Conservation (phyloP, 495 filamentous ascomycete species). For the Penicillium odoratum region DNA sequence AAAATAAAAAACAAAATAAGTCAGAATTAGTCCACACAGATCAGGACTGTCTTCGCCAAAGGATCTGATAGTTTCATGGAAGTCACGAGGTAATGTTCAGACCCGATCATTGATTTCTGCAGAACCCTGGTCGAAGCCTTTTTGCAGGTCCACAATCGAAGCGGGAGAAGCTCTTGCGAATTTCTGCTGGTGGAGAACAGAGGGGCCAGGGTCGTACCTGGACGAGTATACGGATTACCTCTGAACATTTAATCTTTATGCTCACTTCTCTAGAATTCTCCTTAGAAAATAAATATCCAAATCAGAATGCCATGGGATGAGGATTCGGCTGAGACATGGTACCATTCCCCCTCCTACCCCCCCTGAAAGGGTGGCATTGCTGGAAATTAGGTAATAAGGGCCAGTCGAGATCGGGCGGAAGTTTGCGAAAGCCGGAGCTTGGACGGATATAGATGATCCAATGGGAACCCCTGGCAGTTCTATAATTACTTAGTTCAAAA, state of each 20-base stretch:
- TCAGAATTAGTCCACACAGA: not conserved
- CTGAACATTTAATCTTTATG: not conserved
- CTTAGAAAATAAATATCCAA: not conserved
- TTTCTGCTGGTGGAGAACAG: conserved; percentile 29
- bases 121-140: conserved; percentile 36
- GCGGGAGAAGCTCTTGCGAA: conserved; percentile 48
- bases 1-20: too few species aligned
- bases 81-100: conserved; percentile 19
- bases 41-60: conserved; percentile 6
- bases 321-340: conserved; percentile 3
- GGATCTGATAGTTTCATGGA: conserved; percentile 16
- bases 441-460: not conserved
- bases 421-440: conserved; percentile 2
- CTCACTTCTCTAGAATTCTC: not conserved
- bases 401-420: conserved; percentile 12
- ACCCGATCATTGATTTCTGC: conserved; percentile 33
- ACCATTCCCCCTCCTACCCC: conserved; percentile 2
- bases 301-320: not conserved
- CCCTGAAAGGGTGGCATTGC: not conserved
- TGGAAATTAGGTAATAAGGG: conserved; percentile 10
- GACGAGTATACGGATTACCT: not conserved
- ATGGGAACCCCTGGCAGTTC: not conserved
- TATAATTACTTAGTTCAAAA: too few species aligned
- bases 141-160: conserved; percentile 50
- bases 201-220: conserved; percentile 22